Evolutionary conservation across 352 stramenopile species (phyloP).

Genomic region (Plasmopara viticola): DNA sequence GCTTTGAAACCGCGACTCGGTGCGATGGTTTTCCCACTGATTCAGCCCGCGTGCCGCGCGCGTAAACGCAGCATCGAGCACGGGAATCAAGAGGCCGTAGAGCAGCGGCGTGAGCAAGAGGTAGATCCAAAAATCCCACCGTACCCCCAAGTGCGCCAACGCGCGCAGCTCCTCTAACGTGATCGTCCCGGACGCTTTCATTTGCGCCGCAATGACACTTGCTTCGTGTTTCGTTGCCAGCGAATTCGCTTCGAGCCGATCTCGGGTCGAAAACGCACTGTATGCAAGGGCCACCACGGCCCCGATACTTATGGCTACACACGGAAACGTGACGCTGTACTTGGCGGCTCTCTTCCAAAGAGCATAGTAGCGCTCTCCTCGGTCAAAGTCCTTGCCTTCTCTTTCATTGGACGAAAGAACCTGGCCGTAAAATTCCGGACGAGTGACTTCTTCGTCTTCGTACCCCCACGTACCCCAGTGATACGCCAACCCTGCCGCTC

Average conservation of each 20-base stretch:
- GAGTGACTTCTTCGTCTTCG: conserved; percentile 75
- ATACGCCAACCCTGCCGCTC: conserved; percentile 75
- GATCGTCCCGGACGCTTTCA: conserved; percentile 42
- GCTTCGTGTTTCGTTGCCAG: conserved; percentile 40
- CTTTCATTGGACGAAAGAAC: neutral
- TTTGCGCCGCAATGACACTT: conserved; percentile 38
- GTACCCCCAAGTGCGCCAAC: conserved; percentile 53
- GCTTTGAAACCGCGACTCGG: conserved; percentile 77
- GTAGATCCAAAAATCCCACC: conserved; percentile 82
- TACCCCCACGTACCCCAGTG: conserved; percentile 87
- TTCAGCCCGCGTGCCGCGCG: conserved; percentile 85
- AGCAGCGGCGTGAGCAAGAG: conserved; percentile 78
- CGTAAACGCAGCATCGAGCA: conserved; percentile 82
- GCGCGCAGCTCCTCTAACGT: conserved; percentile 50
- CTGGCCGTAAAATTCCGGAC: conserved; percentile 72
- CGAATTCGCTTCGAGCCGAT: conserved; percentile 52
- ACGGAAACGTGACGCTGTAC: conserved; percentile 61
- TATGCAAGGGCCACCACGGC: conserved; percentile 55
- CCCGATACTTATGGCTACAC: conserved; percentile 52
- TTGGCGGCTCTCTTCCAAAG: conserved; percentile 71
- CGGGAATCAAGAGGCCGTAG: conserved; percentile 79
- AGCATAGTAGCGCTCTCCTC: conserved; percentile 40
- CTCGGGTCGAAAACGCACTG: conserved; percentile 72
- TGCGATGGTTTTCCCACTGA: conserved; percentile 91
- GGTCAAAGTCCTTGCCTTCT: neutral